Evolutionary conservation across 306 rosid species (phyloP).

Genomic region (Cyamopsis tetragonoloba): DNA sequence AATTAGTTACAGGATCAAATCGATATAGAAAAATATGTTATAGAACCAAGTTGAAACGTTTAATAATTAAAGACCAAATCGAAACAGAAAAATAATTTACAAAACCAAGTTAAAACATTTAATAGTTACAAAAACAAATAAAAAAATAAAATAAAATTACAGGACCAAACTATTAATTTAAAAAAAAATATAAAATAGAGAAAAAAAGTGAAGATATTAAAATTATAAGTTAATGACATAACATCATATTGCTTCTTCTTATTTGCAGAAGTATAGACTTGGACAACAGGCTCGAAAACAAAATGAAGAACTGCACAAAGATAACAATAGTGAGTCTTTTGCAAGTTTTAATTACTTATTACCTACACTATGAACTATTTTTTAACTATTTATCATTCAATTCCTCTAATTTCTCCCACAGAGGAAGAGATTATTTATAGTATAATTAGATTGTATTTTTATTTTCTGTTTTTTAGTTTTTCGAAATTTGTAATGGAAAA

Average conservation of each 20-base stretch:
- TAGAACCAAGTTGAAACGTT: too few relatives aligned
- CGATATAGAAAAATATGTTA: too few relatives aligned
- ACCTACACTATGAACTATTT: not conserved
- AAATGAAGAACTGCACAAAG: slow-evolving; percentile 52
- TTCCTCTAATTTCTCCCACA: not conserved
- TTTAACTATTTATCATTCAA: not conserved
- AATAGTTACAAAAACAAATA: too few relatives aligned
- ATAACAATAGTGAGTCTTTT: slow-evolving; percentile 44
- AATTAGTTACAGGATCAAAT: too few relatives aligned
- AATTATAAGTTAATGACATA: not conserved
- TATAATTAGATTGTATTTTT: too few relatives aligned
- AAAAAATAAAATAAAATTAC: not conserved
- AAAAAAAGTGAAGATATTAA: not conserved
- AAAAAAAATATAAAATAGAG: not conserved
- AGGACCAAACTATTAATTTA: too few relatives aligned
- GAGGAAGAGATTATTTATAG: too few relatives aligned
- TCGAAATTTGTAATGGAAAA: too few relatives aligned
- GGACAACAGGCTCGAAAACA: slow-evolving; percentile 63
- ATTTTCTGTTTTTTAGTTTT: too few relatives aligned
- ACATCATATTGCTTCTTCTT: not conserved
- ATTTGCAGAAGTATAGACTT: slow-evolving; percentile 82
- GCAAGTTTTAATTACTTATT: not conserved
- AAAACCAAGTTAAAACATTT: too few relatives aligned
- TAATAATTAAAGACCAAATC: too few relatives aligned
- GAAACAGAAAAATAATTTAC: too few relatives aligned